phyloP scores from a whole-genome alignment of 2,329 filamentous ascomycete species.

The Neonectria faginata region DNA sequence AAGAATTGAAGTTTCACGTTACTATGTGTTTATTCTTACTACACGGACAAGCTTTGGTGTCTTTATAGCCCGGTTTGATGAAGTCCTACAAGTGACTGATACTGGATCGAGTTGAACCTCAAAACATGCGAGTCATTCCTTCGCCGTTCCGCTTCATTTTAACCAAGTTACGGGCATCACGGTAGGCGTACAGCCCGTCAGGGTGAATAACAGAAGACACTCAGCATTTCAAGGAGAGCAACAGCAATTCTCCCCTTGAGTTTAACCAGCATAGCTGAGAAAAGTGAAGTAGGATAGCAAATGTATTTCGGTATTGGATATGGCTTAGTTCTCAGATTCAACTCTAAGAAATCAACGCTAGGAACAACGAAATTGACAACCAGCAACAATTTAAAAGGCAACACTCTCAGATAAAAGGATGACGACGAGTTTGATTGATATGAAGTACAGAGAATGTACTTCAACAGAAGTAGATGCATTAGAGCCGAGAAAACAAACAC shows the following conservation, averaged over 20 bases:
- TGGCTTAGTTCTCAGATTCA: not conserved
- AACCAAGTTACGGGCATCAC: not conserved
- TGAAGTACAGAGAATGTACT: constrained; percentile 13
- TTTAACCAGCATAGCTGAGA: not conserved
- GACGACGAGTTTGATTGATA: constrained; percentile 1
- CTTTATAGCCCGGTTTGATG: no score
- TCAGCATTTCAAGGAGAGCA: not conserved
- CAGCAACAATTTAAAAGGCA: no score
- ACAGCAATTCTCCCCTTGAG: not conserved
- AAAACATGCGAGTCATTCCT: not conserved
- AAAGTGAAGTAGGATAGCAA: no score
- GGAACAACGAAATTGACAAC: no score
- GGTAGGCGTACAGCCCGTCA: not conserved
- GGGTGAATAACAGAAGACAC: not conserved
- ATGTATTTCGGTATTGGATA: not conserved
- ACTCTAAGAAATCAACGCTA: no score
- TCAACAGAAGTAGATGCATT: not conserved
- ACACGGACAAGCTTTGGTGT: not conserved
- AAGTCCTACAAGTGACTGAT: not conserved
- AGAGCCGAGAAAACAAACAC: constrained; percentile 16
- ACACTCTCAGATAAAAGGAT: no score
- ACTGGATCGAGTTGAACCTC: not conserved
- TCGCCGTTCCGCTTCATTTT: not conserved
- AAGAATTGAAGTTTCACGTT: not conserved
- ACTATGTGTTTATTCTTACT: not conserved